Evolutionary conservation across 2,329 filamentous ascomycete species (phyloP), one percentile per base, ranked within the genome.

Genomic region (Trichoderma simmonsii): DNA sequence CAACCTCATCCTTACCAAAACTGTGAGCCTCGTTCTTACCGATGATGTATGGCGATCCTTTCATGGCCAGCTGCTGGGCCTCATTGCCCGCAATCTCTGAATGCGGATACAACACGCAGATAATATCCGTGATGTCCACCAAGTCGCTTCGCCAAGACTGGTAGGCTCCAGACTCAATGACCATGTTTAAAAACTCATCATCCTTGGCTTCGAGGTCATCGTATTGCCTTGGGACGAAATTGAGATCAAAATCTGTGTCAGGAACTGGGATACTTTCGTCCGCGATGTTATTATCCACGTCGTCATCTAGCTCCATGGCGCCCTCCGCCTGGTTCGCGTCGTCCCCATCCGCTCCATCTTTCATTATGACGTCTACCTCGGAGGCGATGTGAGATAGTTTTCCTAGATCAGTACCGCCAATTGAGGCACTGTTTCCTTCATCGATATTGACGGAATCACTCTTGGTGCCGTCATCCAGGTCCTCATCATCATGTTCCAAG

Each of bases 401-500:
- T 21, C 57, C 67, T 28, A 54, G 9, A 56, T 70, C 67, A 0
- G 36, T 43, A 1, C 39, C 18, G 4, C 24, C 57, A 2, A 21
- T 24, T 11, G 36, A 68, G 15, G 39, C 28, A 26, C 66, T 70
- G 43, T 51, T n/a, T 56, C n/a, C 26, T 71, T 73, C 36, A 12
- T 48, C 36, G 43, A 71, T 24, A 9, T 72, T 48, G 12, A 64
- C 30, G n/a, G 32, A 70, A 15, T 67, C 59, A 32, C 72, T 73
- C 15, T 59, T 69, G 34, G 62, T 5, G 7, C 67, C 63, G n/a
- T 63, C 70, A 21, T 57, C 24, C 15, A 26, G 21, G 14, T 11
- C 39, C 18, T 18, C 63, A 8, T 18, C 54, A 4, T 60, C 43
- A 24, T 43, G 14, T 26, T 72, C 21, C 39, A 73, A 28, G 8